phyloP scores from a whole-genome alignment of 495 filamentous ascomycete genomes.

The Recurvomyces mirabilis region DNA sequence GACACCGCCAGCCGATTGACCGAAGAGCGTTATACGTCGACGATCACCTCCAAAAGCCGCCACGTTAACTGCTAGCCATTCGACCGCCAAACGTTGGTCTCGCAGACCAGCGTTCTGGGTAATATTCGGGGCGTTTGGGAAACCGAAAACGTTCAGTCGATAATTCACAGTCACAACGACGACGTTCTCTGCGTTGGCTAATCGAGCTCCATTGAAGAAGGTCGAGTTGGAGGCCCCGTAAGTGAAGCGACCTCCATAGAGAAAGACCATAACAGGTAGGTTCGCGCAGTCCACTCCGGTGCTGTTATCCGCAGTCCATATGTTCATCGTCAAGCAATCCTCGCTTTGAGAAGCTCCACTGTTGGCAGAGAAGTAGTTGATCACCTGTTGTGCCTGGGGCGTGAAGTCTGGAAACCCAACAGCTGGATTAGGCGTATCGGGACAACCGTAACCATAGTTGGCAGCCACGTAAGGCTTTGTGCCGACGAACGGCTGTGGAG shows the following conservation, averaged over 20 bases:
- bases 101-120: conserved; percentile 35
- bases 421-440: neutral
- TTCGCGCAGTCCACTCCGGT: neutral
- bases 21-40: conserved; percentile 44
- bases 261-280: conserved; percentile 31
- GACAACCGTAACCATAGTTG: conserved; percentile 14
- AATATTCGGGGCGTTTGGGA: conserved; percentile 34
- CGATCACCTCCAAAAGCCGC: conserved; percentile 41
- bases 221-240: conserved; percentile 29
- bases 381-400: conserved; percentile 23
- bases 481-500: conserved; percentile 26
- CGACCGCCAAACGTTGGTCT: conserved; percentile 37
- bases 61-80: conserved; percentile 55
- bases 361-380: conserved; percentile 24
- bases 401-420: conserved; percentile 27
- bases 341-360: conserved; percentile 28
- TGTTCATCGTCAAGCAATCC: conserved; percentile 39
- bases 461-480: conserved; percentile 19
- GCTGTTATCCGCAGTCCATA: conserved; percentile 34
- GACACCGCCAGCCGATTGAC: conserved; percentile 42
- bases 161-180: conserved; percentile 39
- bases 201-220: conserved; percentile 34
- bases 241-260: conserved; percentile 33
- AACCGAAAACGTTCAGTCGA: conserved; percentile 42
- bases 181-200: conserved; percentile 33